Base-by-base conservation (phyloP, 768 basidiomycete species). In the Mycena crocata region DNA sequence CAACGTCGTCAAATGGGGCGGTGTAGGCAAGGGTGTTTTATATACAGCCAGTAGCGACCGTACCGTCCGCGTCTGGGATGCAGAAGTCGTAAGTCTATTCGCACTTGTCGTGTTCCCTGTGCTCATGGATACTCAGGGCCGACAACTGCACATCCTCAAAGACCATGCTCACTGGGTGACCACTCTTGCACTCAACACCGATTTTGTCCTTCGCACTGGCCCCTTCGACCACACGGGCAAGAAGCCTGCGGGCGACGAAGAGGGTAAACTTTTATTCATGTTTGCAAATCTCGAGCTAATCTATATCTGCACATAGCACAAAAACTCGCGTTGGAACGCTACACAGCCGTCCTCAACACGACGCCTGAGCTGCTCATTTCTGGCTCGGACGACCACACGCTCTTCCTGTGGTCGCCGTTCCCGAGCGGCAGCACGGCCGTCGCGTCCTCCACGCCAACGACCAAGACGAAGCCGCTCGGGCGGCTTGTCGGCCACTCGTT, bases 141-240 rank as follows among this genome's bases (percentile, higher is more conserved):
- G 89, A 77, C 87, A 89, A 30, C 82, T 98, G 39, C 87, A 96
- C 72, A 90, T 91, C 0, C 81, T 99, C 30, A 95, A 94, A 77
- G 96, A 98, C 67, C 97, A 99, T 72, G 98, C 96, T 0, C 98
- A 99, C 74, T 99, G 96, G 97, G 98, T 99, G 10, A 99, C 96
- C 23, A 99, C 96, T 0, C 88, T 99, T 46, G 90, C 98, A 5
- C 84, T 98, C 59, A 97, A 96, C 78, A 96, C 96, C 13, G 97
- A 99, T 76, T 98, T 96, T 73, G 89, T 97, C 30, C 85, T 98
- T 5, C 90, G 96, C 26, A 98, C 97, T 0, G 97, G 97, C 0
- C 96, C 97, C 0, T 99, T 93, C 72, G 96, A 98, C 76, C 94
- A 98, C 71, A 92, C 86, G 1, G 88, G 87, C 46, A 96, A 93